Evolutionary conservation across 768 basidiomycete species (phyloP).

Genomic region (Termitomyces sp.): DNA sequence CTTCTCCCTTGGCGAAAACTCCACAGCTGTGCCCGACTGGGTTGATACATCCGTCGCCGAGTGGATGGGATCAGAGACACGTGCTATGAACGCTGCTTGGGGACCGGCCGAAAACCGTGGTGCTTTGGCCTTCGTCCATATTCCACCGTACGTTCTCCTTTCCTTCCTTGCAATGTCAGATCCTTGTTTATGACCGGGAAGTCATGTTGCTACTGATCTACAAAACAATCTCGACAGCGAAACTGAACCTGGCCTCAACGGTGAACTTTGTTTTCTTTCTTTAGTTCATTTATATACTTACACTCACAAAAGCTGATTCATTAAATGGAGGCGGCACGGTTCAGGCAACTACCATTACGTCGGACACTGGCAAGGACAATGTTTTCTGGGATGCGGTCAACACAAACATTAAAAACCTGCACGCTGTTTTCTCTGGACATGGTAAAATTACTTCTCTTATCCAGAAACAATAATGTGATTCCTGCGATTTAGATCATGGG

Average conservation of each 20-base stretch:
- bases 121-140: constrained; percentile 69
- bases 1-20: constrained; percentile 35
- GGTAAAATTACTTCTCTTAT: constrained; percentile 29
- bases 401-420: constrained; percentile 54
- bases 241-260: constrained; percentile 39
- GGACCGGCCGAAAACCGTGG: constrained; percentile 45
- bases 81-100: constrained; percentile 52
- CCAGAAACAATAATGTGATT: not conserved
- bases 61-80: constrained; percentile 55
- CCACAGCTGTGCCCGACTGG: constrained; percentile 54
- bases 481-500: constrained; percentile 51
- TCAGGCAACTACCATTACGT: constrained; percentile 40
- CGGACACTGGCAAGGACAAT: constrained; percentile 39
- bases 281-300: not conserved
- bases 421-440: constrained; percentile 66
- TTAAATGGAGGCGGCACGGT: constrained; percentile 49
- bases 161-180: not conserved
- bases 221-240: constrained; percentile 28
- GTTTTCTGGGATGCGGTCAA: constrained; percentile 62
- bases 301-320: constrained; percentile 37
- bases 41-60: constrained; percentile 56
- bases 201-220: constrained; percentile 22
- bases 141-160: constrained; percentile 51
- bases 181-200: not conserved
- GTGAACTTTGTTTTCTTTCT: constrained; percentile 14